phyloP scores from a whole-genome alignment of 169 alveolate genomes.

The Miamiensis avidus region DNA sequence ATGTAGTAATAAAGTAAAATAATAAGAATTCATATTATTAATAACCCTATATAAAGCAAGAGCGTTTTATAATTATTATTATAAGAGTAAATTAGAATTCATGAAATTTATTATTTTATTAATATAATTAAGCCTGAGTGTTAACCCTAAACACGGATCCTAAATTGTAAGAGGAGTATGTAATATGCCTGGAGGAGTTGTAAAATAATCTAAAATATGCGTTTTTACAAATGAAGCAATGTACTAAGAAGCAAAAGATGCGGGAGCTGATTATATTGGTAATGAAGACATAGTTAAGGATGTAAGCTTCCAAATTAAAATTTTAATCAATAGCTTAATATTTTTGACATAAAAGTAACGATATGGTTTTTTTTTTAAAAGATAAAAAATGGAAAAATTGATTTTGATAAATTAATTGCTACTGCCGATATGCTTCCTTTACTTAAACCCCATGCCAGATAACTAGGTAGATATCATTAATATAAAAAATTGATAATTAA shows the following conservation, averaged over 20 bases:
- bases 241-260: background rate
- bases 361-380: too few relatives aligned
- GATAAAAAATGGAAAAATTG: background rate
- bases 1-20: background rate
- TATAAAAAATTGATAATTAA: too few relatives aligned
- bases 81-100: too few relatives aligned
- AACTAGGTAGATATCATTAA: background rate
- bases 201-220: background rate
- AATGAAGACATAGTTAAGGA: background rate
- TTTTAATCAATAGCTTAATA: too few relatives aligned
- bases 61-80: too few relatives aligned
- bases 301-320: background rate
- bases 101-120: too few relatives aligned
- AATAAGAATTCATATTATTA: too few relatives aligned
- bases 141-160: background rate
- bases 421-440: background rate
- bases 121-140: background rate
- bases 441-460: background rate
- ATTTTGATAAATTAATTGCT: background rate
- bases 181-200: background rate
- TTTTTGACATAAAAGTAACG: too few relatives aligned
- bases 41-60: too few relatives aligned
- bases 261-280: background rate
- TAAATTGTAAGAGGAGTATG: background rate
- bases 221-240: background rate